These are phyloP conservation scores for Chrysanthemum makinoi DNA, from an alignment of 129 eudicot genomes.

Conservation along the genomic window DNA sequence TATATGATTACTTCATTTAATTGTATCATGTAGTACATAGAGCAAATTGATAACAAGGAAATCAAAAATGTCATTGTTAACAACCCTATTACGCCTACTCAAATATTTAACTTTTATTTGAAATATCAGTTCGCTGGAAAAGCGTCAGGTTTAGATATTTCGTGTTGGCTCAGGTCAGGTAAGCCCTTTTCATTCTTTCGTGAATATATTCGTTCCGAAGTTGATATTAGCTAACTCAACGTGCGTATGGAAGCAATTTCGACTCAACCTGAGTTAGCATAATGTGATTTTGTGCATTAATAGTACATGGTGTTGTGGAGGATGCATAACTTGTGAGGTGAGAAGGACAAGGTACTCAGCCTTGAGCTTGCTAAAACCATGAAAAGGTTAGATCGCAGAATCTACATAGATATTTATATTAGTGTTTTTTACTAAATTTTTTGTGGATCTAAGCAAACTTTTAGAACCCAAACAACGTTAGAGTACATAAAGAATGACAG, in stretches of 20 bases:
- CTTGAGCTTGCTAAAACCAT: no score
- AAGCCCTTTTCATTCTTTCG: slow-evolving; percentile 23
- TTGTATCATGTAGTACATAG: slow-evolving; percentile 6
- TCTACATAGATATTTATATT: no score
- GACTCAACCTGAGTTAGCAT: no score
- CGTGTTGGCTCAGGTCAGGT: slow-evolving; percentile 99
- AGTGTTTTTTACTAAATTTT: no score
- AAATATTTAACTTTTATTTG: not conserved
- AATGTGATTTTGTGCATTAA: no score
- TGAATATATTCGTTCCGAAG: not conserved
- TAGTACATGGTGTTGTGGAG: no score
- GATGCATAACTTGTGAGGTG: no score
- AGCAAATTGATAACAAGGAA: not conserved
- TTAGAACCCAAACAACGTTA: no score
- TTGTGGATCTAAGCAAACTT: no score
- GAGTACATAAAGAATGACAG: no score
- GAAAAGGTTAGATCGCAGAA: no score
- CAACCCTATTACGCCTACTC: not conserved
- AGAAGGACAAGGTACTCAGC: no score
- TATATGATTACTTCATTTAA: not conserved
- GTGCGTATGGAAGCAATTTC: not conserved
- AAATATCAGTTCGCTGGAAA: slow-evolving; percentile 83
- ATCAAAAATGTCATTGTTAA: not conserved
- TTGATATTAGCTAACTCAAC: slow-evolving; percentile 9
- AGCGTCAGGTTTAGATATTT: slow-evolving; percentile 74